phyloP scores from a whole-genome alignment of 352 stramenopile species.

The Aphanomyces stellatus region DNA sequence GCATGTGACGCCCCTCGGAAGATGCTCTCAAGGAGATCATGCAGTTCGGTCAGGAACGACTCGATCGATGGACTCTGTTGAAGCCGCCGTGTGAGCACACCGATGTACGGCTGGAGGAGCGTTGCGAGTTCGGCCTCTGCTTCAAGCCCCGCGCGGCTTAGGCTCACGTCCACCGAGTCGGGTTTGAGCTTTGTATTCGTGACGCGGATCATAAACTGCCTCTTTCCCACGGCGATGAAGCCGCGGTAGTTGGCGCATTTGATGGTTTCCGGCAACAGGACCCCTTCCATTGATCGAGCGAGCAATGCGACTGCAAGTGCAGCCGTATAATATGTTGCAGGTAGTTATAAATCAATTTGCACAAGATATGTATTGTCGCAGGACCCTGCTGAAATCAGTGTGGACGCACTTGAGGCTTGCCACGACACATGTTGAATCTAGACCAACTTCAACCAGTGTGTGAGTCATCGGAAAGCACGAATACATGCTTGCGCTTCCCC shows the following conservation, averaged over 20 bases:
- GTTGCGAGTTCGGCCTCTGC: background rate
- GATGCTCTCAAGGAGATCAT: background rate
- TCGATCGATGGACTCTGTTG: constrained; percentile 11
- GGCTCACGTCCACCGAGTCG: background rate
- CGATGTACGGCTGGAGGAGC: constrained; percentile 1
- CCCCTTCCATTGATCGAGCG: no score
- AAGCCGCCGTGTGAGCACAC: background rate
- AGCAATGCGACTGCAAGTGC: no score
- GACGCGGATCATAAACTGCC: background rate
- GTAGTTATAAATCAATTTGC: no score
- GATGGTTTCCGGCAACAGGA: background rate
- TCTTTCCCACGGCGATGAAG: background rate
- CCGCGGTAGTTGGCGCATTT: background rate
- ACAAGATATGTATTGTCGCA: no score
- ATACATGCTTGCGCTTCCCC: no score
- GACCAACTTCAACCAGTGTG: no score
- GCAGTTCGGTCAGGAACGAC: constrained; percentile 7
- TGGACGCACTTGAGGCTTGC: no score
- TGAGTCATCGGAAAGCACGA: no score
- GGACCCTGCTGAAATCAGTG: no score
- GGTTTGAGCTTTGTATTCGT: background rate
- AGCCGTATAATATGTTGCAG: no score
- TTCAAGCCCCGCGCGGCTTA: background rate
- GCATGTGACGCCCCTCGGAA: background rate
- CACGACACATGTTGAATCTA: no score